phyloP scores from a whole-genome alignment of 345 rosid species.

The Euphorbia tirucalli region DNA sequence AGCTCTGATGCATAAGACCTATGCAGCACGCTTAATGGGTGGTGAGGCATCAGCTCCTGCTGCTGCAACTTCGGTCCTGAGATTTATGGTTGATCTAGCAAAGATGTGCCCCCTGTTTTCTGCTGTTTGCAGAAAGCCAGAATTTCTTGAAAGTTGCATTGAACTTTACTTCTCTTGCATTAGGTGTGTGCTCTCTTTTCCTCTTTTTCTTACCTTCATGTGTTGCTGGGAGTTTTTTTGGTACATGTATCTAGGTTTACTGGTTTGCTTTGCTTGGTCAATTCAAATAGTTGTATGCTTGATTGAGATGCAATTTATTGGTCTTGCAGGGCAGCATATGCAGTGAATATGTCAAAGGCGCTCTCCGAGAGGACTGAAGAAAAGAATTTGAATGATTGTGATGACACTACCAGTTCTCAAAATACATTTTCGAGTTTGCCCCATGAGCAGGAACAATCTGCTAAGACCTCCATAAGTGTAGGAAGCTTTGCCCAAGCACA shows the following conservation, averaged over 20 bases:
- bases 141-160: slow-evolving; percentile 85
- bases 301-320: slow-evolving; percentile 4
- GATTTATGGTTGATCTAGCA: slow-evolving; percentile 99
- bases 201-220: slow-evolving; percentile 16
- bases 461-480: slow-evolving; percentile 75
- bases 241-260: slow-evolving; percentile 1
- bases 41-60: slow-evolving; percentile 99
- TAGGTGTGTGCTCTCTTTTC: slow-evolving; percentile 58
- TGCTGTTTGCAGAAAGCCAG: slow-evolving; percentile 86
- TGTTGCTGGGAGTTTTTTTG: slow-evolving; percentile 2
- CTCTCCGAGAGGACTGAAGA: slow-evolving; percentile 75
- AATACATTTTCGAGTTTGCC: slow-evolving; percentile 85
- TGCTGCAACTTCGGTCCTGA: slow-evolving; percentile 90
- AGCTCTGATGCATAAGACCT: slow-evolving; percentile 99
- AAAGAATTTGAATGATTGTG: slow-evolving; percentile 72
- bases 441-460: slow-evolving; percentile 74
- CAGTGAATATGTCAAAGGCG: slow-evolving; percentile 79
- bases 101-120: slow-evolving; percentile 97
- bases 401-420: slow-evolving; percentile 72
- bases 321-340: slow-evolving; percentile 75
- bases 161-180: slow-evolving; percentile 95
- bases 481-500: slow-evolving; percentile 91
- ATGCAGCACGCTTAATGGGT: slow-evolving; percentile 97
- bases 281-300: background rate
- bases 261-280: background rate